Base-by-base conservation (phyloP, 345 rosid species). In the Melaleuca quinquenervia region DNA sequence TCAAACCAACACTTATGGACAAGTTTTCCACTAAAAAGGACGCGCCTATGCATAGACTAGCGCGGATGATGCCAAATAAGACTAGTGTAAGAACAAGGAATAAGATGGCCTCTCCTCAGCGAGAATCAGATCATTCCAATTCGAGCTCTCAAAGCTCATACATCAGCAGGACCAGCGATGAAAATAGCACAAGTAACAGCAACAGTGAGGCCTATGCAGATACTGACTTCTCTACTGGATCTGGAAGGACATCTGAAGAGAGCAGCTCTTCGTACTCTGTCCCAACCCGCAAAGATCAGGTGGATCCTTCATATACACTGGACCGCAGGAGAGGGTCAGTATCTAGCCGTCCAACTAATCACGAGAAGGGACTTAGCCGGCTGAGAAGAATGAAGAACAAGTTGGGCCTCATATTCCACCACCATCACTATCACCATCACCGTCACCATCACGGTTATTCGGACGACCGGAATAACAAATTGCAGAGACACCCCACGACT, bases 371-470 rank as follows among this genome's bases (percentile, higher is more conserved):
- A 21, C 60, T 89, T 6, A 96, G 97, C 54, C 44, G 88, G 84
- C 52, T 94, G 84, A 92, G 85, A 85, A 91, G 94, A 87, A 64
- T 95, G 11, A 94, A 91, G 92, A 88, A 93, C 82, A 95, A 91
- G 88, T 80, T 95, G 8, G 95, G 95, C 11, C 89, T 93, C 36
- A 92, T 93, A 26, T 90, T 95, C 82, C 98, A 93, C 62, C 98
- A 94, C 70, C 95, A 93, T 51, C 95, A 93, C 14, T 95, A 93
- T 50, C 95, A 93, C 56, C 95, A 94, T 41, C 95, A 94, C 11
- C 88, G 84, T 82, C 76, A 84, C 50, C 87, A 50, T 64, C 82
- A 86, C 36, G 62, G 60, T 6, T 24, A 84, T 44, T 44, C 18
- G 11, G 87, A 82, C 9, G 78, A 53, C 54, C 24, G 52, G 52